Conservation (phyloP, 2,329 filamentous ascomycete genomes). For the Alternaria sp. region DNA sequence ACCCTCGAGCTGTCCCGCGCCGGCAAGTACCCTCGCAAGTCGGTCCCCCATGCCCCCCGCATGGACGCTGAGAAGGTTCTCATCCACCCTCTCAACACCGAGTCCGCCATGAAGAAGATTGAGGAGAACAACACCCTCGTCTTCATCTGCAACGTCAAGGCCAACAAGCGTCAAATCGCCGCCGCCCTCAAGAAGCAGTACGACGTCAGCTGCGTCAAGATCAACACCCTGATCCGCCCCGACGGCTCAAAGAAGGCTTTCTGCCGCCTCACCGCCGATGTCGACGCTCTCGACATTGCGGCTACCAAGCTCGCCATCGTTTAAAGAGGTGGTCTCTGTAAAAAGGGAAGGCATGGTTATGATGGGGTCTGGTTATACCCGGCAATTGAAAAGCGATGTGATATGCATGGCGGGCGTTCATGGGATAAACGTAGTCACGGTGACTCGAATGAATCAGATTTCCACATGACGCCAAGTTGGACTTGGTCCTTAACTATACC, state of each 20-base stretch:
- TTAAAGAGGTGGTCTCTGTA: slow-evolving; percentile 64
- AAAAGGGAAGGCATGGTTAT: slow-evolving; percentile 32
- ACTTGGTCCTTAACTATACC: slow-evolving; percentile 9
- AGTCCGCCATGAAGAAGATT: slow-evolving; percentile 99
- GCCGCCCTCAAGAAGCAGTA: slow-evolving; percentile 98
- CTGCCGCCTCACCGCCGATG: slow-evolving; percentile 91
- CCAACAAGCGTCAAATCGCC: slow-evolving; percentile 99
- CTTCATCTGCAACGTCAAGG: slow-evolving; percentile 89
- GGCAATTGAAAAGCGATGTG: slow-evolving; percentile 45
- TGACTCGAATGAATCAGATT: slow-evolving; percentile 50
- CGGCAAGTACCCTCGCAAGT: slow-evolving; percentile 97
- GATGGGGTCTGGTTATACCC: slow-evolving; percentile 45
- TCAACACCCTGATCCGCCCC: slow-evolving; percentile 98
- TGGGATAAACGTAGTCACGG: slow-evolving; percentile 47
- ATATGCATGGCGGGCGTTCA: slow-evolving; percentile 50
- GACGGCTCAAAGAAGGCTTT: slow-evolving; percentile 99
- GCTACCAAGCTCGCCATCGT: slow-evolving; percentile 99
- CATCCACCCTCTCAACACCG: slow-evolving; percentile 97
- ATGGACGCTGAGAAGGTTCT: slow-evolving; percentile 98
- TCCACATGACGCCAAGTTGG: slow-evolving; percentile 39
- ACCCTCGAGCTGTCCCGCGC: slow-evolving; percentile 88
- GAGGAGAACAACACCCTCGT: slow-evolving; percentile 99
- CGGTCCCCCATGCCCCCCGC: slow-evolving; percentile 84
- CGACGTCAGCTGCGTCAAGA: slow-evolving; percentile 97
- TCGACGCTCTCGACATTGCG: slow-evolving; percentile 98